Evolutionary conservation across 352 stramenopile species (phyloP), one percentile per base, ranked within the genome.

Genomic region (Albugo laibachii): DNA sequence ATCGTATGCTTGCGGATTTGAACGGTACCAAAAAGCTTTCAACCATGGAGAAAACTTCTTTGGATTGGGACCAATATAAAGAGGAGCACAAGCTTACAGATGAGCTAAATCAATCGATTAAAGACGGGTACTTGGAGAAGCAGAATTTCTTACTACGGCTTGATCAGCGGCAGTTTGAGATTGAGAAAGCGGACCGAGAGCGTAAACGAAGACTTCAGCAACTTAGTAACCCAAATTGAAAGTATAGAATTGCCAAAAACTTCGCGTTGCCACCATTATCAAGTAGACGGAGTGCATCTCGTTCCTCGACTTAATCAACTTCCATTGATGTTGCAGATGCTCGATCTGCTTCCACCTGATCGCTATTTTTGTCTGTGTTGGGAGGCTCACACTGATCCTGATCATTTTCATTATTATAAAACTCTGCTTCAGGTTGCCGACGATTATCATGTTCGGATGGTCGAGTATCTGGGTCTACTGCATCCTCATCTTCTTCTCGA

Each of bases 1-100:
- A 97, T 55, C 54, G 78, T 45, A 67, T 96, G 20, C 51, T 97
- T 35, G 68, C 67, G 31, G 65, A 86, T 20, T 52, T 97, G 27
- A 75, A 92, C 37, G 77, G 69, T 14, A 84, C 84, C 0, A 83
- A 92, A 59, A 95, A 95, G 56, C 66, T 96, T 6, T 94, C 83
- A 11, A 97, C 89, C 5, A 92, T 97, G 49, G 83, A 93, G 64
- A 97, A 97, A 59, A 92, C 89, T 35, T 92, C 70, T 27, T 59
- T 93, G 13, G 92, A 97, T 61, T 97, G 92, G 92, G 86, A 97
- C 60, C 73, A 79, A 18, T 97, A 96, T 68, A 97, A 97, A 58
- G 66, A 89, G 36, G 63, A 87, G 31, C 68, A 93, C 45, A 80
- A 80, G 38, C 79, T 97, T 45, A 78, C 94, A 40, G 88, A 96